Evolutionary conservation across 208 protist genomes (phyloP).

Genomic region (Acanthamoeba triangularis): DNA sequence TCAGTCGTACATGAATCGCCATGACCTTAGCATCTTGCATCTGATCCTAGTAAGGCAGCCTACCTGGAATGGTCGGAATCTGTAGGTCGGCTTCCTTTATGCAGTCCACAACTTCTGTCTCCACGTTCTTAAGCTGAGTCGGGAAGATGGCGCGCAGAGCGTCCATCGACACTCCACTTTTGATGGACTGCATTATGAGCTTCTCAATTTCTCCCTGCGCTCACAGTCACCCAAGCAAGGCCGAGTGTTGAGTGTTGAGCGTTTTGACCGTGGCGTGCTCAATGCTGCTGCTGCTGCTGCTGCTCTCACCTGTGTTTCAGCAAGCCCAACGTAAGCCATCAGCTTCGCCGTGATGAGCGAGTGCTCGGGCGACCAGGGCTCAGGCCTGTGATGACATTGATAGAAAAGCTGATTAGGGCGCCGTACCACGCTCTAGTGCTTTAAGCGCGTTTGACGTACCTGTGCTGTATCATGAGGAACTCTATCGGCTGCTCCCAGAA

Average conservation of each 20-base stretch:
- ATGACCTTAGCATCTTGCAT: no score
- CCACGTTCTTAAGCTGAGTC: conserved; percentile 2
- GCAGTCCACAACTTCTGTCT: not conserved
- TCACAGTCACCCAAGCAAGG: no score
- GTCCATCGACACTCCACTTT: conserved; percentile 23
- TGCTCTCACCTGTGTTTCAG: conserved; percentile 39
- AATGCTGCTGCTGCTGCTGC: not conserved
- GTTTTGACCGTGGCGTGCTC: not conserved
- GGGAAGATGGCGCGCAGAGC: conserved; percentile 27
- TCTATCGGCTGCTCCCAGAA: not conserved
- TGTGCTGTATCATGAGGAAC: conserved; percentile 41
- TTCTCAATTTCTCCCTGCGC: conserved; percentile 52
- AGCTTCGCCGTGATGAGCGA: conserved; percentile 43
- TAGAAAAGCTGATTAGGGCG: not conserved
- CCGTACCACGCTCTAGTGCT: not conserved
- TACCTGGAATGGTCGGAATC: not conserved
- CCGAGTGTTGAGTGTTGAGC: not conserved
- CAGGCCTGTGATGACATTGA: not conserved
- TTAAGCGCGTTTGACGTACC: not conserved
- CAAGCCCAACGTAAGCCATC: conserved; percentile 73
- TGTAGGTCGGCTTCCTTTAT: conserved; percentile 27
- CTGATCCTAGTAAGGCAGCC: not conserved
- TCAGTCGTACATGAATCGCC: no score
- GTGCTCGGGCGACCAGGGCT: conserved; percentile 32
- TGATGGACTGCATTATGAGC: conserved; percentile 22